phyloP scores from a whole-genome alignment of 2,329 filamentous ascomycete species.

The Knufia fluminis region DNA sequence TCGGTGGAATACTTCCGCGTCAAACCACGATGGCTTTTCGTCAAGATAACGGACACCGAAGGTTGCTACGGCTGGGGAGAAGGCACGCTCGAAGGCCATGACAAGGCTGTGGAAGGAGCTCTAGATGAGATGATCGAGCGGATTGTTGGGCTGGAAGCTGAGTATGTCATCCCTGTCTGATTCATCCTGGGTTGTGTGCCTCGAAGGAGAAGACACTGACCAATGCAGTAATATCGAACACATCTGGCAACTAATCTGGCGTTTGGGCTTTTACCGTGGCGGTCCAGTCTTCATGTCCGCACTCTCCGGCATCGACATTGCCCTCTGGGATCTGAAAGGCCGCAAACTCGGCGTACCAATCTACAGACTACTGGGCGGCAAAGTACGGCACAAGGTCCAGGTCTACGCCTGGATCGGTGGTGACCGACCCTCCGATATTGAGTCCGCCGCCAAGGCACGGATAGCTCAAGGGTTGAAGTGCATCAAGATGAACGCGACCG shows the following conservation, averaged over 20 bases:
- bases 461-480: slow-evolving; percentile 31
- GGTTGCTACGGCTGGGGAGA: slow-evolving; percentile 64
- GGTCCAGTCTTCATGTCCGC: slow-evolving; percentile 75
- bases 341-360: slow-evolving; percentile 57
- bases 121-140: slow-evolving; percentile 56
- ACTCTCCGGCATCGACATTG: slow-evolving; percentile 67
- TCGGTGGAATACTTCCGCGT: slow-evolving; percentile 65
- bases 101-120: slow-evolving; percentile 63
- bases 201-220: neutral
- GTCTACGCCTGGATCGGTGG: slow-evolving; percentile 71
- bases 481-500: slow-evolving; percentile 68
- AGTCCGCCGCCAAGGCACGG: slow-evolving; percentile 46
- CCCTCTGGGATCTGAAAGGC: slow-evolving; percentile 65
- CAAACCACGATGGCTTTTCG: slow-evolving; percentile 66
- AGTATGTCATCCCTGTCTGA: slow-evolving; percentile 39
- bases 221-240: slow-evolving; percentile 56
- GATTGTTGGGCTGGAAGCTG: slow-evolving; percentile 59
- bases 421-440: slow-evolving; percentile 56
- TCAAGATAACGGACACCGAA: slow-evolving; percentile 62
- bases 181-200: neutral
- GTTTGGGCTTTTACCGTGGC: slow-evolving; percentile 65
- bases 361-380: slow-evolving; percentile 65
- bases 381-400: slow-evolving; percentile 56
- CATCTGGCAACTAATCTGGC: slow-evolving; percentile 59
- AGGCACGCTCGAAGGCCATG: slow-evolving; percentile 64